Conservation (phyloP, 495 filamentous ascomycete genomes). For the Articulospora tetracladia region DNA sequence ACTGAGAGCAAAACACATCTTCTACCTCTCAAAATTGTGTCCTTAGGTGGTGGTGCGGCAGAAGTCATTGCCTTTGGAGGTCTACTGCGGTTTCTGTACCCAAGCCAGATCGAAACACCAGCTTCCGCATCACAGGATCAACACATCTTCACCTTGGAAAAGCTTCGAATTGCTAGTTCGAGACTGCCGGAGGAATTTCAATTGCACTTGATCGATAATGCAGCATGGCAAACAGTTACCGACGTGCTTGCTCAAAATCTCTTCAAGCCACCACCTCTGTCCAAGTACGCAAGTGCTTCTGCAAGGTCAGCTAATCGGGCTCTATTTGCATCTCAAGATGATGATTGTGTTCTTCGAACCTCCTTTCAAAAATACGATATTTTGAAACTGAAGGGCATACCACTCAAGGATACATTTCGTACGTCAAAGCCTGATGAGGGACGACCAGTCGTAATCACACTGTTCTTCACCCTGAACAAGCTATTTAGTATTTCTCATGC, state of each 20-base stretch:
- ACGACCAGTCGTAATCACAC: constrained; percentile 54
- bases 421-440: background rate
- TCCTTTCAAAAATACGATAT: constrained; percentile 50
- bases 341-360: constrained; percentile 45
- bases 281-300: constrained; percentile 52
- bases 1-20: background rate
- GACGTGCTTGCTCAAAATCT: constrained; percentile 44
- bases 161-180: constrained; percentile 32
- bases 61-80: constrained; percentile 76
- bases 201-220: constrained; percentile 68
- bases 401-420: constrained; percentile 37
- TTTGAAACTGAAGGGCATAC: constrained; percentile 42
- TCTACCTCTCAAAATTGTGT: constrained; percentile 45
- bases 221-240: constrained; percentile 66
- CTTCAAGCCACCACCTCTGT: constrained; percentile 42
- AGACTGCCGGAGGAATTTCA: background rate
- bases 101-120: constrained; percentile 6
- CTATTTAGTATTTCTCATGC: constrained; percentile 74
- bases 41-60: constrained; percentile 83
- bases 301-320: constrained; percentile 36
- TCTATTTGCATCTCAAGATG: constrained; percentile 1
- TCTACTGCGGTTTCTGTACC: constrained; percentile 39
- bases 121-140: constrained; percentile 22
- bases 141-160: background rate
- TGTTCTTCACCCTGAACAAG: constrained; percentile 97